Percentiles rank a stretch among this genome's conserved stretches.
phyloP scores from a whole-genome alignment of 768 basidiomycete species.

The Cystofilobasidium ferigula region DNA sequence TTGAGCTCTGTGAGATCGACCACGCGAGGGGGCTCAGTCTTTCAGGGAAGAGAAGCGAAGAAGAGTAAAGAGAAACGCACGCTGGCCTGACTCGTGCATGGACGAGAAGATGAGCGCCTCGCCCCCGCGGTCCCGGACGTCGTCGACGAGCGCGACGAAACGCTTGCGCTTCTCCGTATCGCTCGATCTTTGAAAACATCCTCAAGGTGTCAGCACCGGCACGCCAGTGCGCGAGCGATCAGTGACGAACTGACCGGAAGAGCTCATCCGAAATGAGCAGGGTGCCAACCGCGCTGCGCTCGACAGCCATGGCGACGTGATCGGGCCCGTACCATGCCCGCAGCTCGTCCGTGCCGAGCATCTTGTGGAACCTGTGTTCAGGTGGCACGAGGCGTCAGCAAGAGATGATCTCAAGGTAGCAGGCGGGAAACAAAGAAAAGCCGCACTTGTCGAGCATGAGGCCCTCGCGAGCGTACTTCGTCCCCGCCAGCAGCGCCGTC shows the following conservation, averaged over 20 bases:
- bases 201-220: background rate
- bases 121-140: conserved; percentile 73
- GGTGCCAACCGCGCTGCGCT: conserved; percentile 85
- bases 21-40: background rate
- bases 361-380: conserved; percentile 81
- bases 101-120: conserved; percentile 96
- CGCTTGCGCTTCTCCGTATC: conserved; percentile 65
- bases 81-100: conserved; percentile 99
- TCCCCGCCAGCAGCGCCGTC: conserved; percentile 44
- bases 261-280: conserved; percentile 89
- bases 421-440: background rate
- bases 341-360: conserved; percentile 86
- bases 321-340: conserved; percentile 97
- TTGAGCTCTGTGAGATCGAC: conserved; percentile 61
- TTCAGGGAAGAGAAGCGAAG: background rate
- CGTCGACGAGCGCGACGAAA: conserved; percentile 80
- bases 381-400: conserved; percentile 1
- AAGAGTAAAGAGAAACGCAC: conserved; percentile 45
- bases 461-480: conserved; percentile 92
- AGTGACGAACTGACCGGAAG: conserved; percentile 54
- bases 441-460: conserved; percentile 72
- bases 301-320: conserved; percentile 81
- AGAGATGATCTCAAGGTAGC: background rate
- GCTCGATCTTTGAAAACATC: conserved; percentile 51
- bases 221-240: background rate